These are phyloP conservation scores for Aureobasidium vineae DNA, from an alignment of 2,329 filamentous ascomycete genomes.

Conservation along the genomic window DNA sequence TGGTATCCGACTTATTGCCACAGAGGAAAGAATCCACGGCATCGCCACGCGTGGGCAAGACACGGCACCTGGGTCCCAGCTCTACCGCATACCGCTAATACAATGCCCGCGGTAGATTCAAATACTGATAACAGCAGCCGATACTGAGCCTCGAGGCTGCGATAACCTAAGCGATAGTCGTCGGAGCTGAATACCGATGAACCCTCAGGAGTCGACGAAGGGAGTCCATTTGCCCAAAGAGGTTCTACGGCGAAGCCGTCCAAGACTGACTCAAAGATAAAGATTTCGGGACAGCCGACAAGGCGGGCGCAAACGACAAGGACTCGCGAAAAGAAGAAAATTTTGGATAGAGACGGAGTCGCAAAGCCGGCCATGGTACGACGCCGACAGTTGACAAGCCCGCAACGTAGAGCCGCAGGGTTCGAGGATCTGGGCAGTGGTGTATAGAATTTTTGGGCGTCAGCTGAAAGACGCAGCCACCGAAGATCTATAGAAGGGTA, in stretches of 20 bases:
- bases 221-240: neutral
- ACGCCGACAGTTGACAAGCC: neutral
- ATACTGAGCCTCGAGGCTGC: too few species aligned
- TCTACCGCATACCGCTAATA: neutral
- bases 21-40: neutral
- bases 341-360: neutral
- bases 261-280: slow-evolving; percentile 3
- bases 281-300: slow-evolving; percentile 8
- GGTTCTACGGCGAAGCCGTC: neutral
- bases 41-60: neutral
- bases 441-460: neutral
- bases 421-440: neutral
- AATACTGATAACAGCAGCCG: neutral
- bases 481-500: neutral
- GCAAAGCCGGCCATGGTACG: slow-evolving; percentile 6
- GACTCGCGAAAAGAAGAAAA: neutral
- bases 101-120: neutral
- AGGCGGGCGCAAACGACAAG: neutral
- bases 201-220: too few species aligned
- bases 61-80: neutral
- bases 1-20: neutral
- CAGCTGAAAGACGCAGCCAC: slow-evolving; percentile 2
- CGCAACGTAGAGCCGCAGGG: slow-evolving; percentile 14
- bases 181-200: neutral
- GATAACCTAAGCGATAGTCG: neutral